phyloP scores from a whole-genome alignment of 176 grass and related monocot genomes.

The Aegilops tauschii region DNA sequence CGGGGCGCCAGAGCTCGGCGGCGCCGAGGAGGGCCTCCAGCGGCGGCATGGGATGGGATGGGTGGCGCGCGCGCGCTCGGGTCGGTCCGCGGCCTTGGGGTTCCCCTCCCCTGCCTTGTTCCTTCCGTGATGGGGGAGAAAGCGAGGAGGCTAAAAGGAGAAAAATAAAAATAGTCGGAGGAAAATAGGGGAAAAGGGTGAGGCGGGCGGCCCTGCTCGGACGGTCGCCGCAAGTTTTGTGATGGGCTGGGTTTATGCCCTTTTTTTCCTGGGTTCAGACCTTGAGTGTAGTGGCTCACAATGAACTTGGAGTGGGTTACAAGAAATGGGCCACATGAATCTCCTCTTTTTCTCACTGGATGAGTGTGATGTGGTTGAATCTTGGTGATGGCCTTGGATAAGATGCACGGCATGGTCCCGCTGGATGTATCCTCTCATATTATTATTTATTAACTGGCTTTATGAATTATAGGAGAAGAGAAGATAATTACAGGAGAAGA shows the following conservation, averaged over 20 bases:
- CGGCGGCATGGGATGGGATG: slow-evolving; percentile 14
- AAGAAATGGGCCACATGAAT: neutral
- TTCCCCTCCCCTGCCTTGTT: neutral
- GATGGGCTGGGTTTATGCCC: neutral
- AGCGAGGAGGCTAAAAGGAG: neutral
- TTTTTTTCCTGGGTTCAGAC: neutral
- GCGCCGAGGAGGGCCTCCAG: slow-evolving; percentile 13
- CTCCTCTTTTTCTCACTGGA: neutral
- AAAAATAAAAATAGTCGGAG: neutral
- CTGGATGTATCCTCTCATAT: neutral
- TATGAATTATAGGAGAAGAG: too few species aligned
- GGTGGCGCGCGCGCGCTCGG: neutral
- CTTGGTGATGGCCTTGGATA: neutral
- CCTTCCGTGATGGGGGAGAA: neutral
- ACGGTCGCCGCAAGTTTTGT: neutral
- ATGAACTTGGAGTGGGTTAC: neutral
- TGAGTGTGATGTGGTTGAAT: neutral
- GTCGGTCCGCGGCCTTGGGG: neutral
- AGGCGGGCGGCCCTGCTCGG: neutral
- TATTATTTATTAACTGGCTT: neutral
- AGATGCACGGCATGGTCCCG: neutral
- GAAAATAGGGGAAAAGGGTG: neutral
- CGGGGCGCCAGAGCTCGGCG: slow-evolving; percentile 46
- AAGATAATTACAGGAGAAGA: too few species aligned
- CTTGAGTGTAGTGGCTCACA: neutral